Conservation (phyloP, 345 rosid genomes). For the Arabis hirsuta region DNA sequence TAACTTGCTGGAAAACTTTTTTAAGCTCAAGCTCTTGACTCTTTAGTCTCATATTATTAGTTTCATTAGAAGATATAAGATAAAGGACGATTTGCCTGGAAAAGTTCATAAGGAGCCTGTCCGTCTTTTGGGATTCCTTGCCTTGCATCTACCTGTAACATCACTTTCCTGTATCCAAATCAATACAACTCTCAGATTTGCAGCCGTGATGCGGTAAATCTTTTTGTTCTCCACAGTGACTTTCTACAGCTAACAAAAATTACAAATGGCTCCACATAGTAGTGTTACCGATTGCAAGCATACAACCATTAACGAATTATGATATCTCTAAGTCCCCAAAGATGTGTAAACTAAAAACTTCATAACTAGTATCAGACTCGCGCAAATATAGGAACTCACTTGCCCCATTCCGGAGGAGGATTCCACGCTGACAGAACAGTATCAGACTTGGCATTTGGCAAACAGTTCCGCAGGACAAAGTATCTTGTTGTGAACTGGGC, state of each 20-base stretch:
- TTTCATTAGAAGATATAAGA: constrained; percentile 4
- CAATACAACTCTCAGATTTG: constrained; percentile 27
- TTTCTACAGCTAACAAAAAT: not conserved
- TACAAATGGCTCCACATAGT: not conserved
- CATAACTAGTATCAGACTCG: not conserved
- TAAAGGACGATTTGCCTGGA: constrained; percentile 57
- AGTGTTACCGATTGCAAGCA: no score
- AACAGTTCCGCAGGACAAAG: constrained; percentile 81
- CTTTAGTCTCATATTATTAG: constrained; percentile 5
- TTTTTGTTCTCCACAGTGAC: not conserved
- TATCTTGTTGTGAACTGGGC: constrained; percentile 85
- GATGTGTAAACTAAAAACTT: not conserved
- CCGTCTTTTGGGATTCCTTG: constrained; percentile 93
- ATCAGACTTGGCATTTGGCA: constrained; percentile 80
- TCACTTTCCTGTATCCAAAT: constrained; percentile 74
- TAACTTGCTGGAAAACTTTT: not conserved
- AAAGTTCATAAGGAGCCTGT: constrained; percentile 84
- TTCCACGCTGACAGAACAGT: constrained; percentile 96
- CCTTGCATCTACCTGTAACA: constrained; percentile 93
- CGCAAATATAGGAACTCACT: constrained; percentile 49
- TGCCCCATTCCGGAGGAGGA: constrained; percentile 98
- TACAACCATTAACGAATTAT: no score
- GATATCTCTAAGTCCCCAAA: constrained; percentile 28
- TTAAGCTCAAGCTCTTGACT: not conserved
- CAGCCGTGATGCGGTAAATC: not conserved